phyloP scores from a whole-genome alignment of 2,329 filamentous ascomycete genomes.

The Podosphaera leucotricha region DNA sequence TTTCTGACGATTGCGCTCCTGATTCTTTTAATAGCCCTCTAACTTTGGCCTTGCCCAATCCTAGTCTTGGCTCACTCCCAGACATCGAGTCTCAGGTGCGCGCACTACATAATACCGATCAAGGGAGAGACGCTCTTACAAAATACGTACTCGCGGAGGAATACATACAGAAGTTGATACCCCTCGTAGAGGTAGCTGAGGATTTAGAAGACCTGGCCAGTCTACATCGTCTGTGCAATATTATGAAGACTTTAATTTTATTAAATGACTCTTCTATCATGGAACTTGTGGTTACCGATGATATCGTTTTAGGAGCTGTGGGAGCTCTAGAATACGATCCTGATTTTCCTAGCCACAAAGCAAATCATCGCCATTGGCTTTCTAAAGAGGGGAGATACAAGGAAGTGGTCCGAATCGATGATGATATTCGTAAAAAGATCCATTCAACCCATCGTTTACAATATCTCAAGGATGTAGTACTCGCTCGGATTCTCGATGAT shows the following conservation, averaged over 20 bases:
- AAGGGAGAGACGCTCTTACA: conserved; percentile 62
- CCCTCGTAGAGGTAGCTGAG: conserved; percentile 70
- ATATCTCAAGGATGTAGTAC: conserved; percentile 94
- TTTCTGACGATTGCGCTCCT: conserved; percentile 66
- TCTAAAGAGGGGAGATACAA: conserved; percentile 77
- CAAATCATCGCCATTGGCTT: conserved; percentile 86
- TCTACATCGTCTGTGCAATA: conserved; percentile 80
- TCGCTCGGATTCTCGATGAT: conserved; percentile 88
- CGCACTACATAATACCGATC: conserved; percentile 46
- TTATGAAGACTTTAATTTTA: conserved; percentile 89
- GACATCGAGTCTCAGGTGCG: conserved; percentile 77
- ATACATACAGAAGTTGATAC: conserved; percentile 70
- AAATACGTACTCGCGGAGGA: conserved; percentile 71
- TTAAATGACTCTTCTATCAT: conserved; percentile 91
- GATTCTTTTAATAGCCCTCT: conserved; percentile 45
- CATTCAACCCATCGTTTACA: conserved; percentile 89
- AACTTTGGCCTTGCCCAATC: conserved; percentile 51
- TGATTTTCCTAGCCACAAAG: conserved; percentile 92
- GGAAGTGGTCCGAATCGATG: conserved; percentile 80
- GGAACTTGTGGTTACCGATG: conserved; percentile 76
- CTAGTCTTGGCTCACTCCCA: conserved; percentile 57
- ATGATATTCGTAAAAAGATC: conserved; percentile 65
- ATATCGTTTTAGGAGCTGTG: conserved; percentile 74
- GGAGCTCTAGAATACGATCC: conserved; percentile 95
- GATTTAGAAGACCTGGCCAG: conserved; percentile 72